phyloP scores from a whole-genome alignment of 495 filamentous ascomycete species.

The Annulohypoxylon maeteangense region DNA sequence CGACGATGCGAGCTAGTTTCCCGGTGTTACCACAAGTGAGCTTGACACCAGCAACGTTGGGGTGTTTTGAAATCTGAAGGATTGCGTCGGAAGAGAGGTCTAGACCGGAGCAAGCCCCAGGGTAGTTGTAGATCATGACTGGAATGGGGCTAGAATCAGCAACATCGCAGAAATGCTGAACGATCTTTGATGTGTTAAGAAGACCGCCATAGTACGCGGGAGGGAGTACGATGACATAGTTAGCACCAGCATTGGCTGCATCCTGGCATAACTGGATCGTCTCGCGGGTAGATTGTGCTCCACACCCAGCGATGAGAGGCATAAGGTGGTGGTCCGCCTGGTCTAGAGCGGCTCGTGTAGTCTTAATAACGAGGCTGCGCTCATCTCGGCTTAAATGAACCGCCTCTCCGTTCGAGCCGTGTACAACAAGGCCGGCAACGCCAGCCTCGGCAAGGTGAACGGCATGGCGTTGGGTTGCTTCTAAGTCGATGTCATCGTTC shows the following conservation, averaged over 20 bases:
- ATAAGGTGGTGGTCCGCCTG: slow-evolving; percentile 71
- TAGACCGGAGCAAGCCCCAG: slow-evolving; percentile 81
- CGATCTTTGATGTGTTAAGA: slow-evolving; percentile 73
- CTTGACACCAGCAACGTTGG: slow-evolving; percentile 83
- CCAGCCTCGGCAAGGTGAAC: slow-evolving; percentile 76
- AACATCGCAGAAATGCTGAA: slow-evolving; percentile 76
- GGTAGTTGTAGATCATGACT: slow-evolving; percentile 86
- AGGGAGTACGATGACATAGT: slow-evolving; percentile 85
- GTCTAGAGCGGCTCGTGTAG: slow-evolving; percentile 78
- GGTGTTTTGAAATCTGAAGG: slow-evolving; percentile 75
- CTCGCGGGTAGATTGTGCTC: slow-evolving; percentile 85
- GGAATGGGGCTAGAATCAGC: slow-evolving; percentile 76
- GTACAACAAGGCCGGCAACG: slow-evolving; percentile 77
- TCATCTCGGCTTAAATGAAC: slow-evolving; percentile 80
- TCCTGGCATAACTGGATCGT: slow-evolving; percentile 83
- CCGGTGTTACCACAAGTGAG: slow-evolving; percentile 90
- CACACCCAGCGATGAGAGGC: slow-evolving; percentile 87
- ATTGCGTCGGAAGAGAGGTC: slow-evolving; percentile 86
- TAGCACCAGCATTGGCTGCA: slow-evolving; percentile 77
- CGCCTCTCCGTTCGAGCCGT: slow-evolving; percentile 91
- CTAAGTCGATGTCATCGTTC: slow-evolving; percentile 70
- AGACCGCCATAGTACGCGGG: slow-evolving; percentile 85
- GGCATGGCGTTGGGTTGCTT: slow-evolving; percentile 74
- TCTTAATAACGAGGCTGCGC: slow-evolving; percentile 73
- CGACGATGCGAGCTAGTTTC: slow-evolving; percentile 82